These are phyloP conservation scores for Pachyrhizus erosus DNA, from an alignment of 306 rosid species.

Conservation along the genomic window DNA sequence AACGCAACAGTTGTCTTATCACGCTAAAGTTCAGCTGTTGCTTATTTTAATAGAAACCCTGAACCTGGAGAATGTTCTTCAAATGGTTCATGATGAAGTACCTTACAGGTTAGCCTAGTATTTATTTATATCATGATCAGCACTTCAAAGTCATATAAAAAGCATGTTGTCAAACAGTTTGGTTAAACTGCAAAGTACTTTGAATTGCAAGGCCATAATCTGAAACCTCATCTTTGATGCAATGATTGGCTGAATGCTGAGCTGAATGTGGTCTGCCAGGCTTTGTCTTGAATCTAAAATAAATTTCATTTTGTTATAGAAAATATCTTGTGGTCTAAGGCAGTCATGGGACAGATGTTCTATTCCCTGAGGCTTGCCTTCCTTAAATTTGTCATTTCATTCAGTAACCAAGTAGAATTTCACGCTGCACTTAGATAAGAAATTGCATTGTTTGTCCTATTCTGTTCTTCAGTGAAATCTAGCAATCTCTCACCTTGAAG, in stretches of 20 bases:
- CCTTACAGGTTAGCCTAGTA: conserved; percentile 75
- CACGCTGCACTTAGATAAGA: conserved; percentile 4
- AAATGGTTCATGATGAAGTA: conserved; percentile 91
- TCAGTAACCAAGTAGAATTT: conserved; percentile 23
- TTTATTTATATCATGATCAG: conserved; percentile 32
- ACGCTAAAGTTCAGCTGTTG: conserved; percentile 77
- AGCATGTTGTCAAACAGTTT: conserved; percentile 16
- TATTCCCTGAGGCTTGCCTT: conserved; percentile 5
- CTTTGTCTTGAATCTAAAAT: conserved; percentile 26
- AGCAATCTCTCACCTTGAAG: conserved; percentile 12
- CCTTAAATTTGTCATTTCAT: conserved; percentile 21
- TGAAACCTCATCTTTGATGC: conserved; percentile 31
- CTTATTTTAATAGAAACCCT: conserved; percentile 85
- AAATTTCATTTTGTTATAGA: neutral
- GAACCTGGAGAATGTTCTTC: conserved; percentile 87
- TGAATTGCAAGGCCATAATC: conserved; percentile 20
- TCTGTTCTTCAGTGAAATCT: conserved; percentile 6
- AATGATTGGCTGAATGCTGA: conserved; percentile 12
- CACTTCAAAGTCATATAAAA: conserved; percentile 7
- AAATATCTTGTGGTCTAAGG: conserved; percentile 25
- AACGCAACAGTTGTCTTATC: conserved; percentile 65
- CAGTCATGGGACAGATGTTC: conserved; percentile 16
- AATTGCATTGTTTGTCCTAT: conserved; percentile 30
- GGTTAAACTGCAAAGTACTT: conserved; percentile 29
- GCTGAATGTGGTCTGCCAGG: conserved; percentile 4